Base-by-base conservation (phyloP, 2,329 filamentous ascomycete genomes). In the Penicillium polonicum region DNA sequence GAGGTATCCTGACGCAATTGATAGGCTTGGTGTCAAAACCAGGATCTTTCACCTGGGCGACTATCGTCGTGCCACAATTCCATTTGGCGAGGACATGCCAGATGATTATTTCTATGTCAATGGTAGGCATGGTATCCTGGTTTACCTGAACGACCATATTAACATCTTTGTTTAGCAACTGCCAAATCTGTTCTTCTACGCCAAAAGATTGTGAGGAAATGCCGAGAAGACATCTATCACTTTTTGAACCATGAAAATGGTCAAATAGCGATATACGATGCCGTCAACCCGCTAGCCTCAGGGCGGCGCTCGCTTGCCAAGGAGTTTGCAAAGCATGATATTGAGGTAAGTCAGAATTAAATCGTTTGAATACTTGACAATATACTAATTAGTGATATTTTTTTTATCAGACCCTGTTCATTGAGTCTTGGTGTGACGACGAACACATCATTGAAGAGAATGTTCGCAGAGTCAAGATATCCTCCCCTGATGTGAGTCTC, bases 41-140 rank as follows among this genome's bases (percentile, higher is more conserved):
- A 89, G 93, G 65, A 95, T 97, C 67, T 99, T 99, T 74, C 94
- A 99, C 73, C 82, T 99, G 17, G 94, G 95, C 57, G 94, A 99
- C 76, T 99, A 99, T 74, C 89, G 94, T 65, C 86, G 94, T 72
- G 92, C 92, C 33, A 96, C 93, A 17, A 86, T 97, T 62, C 92
- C 91, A 19, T 85, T 87, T 42, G 91, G 88, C 15, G 88, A 88
- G 56, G 86, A 92, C 57, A 89, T 99, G 17, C 95, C 94, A 1
- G 91, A 96, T 62, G 94, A 99, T 73, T 99, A 99, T 76, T 99
- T 99, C 79, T 96, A 93, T 73, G 89, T 96, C 27, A 92, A 97
- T 71, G 93, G 79, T 79, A 67, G 63, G 71, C 55, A 43, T n/a
- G 21, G 19, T 13, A 27, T 42, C 4, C 7, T 25, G 12, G 6